These are phyloP conservation scores for Xylaria sp. DNA, from an alignment of 2,329 filamentous ascomycete species.

Conservation along the genomic window DNA sequence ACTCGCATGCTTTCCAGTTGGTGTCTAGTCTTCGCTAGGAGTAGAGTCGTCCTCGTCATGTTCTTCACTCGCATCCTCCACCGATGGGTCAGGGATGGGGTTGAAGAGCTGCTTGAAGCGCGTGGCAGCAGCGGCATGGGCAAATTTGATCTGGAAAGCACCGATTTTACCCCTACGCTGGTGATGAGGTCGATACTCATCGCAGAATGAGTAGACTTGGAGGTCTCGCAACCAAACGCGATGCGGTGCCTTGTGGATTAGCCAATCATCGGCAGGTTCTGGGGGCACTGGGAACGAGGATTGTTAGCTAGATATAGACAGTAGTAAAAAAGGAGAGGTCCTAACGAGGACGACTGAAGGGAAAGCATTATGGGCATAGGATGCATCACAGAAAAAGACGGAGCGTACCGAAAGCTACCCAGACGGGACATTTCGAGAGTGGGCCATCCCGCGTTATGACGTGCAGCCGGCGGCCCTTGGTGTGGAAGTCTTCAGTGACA, in stretches of 20 bases:
- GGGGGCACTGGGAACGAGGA: conserved; percentile 53
- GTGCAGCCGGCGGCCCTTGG: conserved; percentile 58
- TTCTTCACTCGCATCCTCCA: conserved; percentile 27
- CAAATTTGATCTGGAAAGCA: conserved; percentile 59
- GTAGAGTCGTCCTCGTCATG: conserved; percentile 1
- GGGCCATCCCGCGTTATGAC: conserved; percentile 62
- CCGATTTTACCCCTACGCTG: conserved; percentile 56
- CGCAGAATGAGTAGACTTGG: conserved; percentile 64
- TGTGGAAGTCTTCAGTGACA: conserved; percentile 58
- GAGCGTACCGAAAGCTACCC: conserved; percentile 65
- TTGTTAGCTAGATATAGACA: background rate
- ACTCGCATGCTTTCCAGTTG: background rate
- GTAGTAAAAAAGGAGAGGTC: background rate
- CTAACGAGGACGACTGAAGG: background rate
- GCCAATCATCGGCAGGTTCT: conserved; percentile 53
- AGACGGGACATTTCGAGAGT: conserved; percentile 61
- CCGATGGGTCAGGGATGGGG: conserved; percentile 30
- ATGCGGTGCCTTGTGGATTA: conserved; percentile 53
- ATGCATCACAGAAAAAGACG: background rate
- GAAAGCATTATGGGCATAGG: background rate
- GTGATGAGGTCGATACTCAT: conserved; percentile 58
- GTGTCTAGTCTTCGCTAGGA: conserved; percentile 10
- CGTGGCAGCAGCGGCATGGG: conserved; percentile 41
- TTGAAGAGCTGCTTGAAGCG: conserved; percentile 51
- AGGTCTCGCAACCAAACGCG: conserved; percentile 60